Evolutionary conservation across 352 stramenopile species (phyloP), one percentile per base, ranked within the genome.

Genomic region (Albugo laibachii): DNA sequence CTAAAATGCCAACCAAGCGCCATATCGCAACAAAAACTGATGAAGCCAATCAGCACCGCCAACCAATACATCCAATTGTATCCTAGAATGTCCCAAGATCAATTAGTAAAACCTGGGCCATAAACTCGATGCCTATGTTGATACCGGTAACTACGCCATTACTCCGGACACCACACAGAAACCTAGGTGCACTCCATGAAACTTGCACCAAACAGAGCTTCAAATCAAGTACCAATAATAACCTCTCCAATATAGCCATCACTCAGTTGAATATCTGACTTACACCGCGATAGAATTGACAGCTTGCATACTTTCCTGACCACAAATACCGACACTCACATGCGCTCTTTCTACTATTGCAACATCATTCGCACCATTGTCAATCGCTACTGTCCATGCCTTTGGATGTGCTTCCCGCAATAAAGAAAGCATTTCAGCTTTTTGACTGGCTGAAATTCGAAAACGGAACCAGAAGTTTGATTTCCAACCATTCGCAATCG

Each of bases 301-400:
- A 14, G 95, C 95, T 54, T 98, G 93, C 14, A 95, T 76, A 6
- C 95, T 94, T 65, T 99, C 95, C 50, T 97, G 86, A 6, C 94
- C 94, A 43, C 77, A 96, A 52, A 99, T 98, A 1, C 95, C 95
- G 20, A 99, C 89, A 31, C 95, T 94, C 39, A 98, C 83, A 45
- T 98, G 88, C 16, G 94, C 94, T 47, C 88, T 88, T 59, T 97
- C 89, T 47, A 99, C 98, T 93, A 98, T 98, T 38, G 86, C 91
- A 38, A 99, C 93, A 61, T 99, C 95, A 62, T 99, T 99, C 1
- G 95, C 95, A 20, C 95, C 95, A 65, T 99, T 94, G 36, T 94
- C 95, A 56, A 98, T 97, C 1, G 93, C 92, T 8, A 99, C 67
- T 11, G 87, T 95, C 43, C 94, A 85, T 13, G 69, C 82, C 38